phyloP scores from a whole-genome alignment of 176 grass and related monocot genomes.

The Oryza glaberrima region DNA sequence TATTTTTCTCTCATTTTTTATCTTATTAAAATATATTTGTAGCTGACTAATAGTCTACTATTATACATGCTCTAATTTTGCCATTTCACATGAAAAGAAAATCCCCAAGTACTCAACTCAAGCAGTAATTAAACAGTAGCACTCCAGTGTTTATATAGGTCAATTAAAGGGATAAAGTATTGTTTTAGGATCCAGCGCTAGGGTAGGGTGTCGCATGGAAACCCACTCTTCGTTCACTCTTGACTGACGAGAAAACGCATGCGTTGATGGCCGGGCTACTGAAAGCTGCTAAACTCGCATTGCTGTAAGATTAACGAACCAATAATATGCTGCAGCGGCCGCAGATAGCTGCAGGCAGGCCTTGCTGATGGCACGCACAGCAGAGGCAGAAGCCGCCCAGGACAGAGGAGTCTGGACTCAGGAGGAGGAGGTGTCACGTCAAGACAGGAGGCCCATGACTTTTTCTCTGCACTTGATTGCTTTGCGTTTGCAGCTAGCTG shows the following conservation, averaged over 20 bases:
- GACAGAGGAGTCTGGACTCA: background rate
- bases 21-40: too few species aligned
- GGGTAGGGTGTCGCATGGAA: background rate
- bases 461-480: background rate
- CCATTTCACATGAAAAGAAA: too few species aligned
- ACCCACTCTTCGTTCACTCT: background rate
- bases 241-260: background rate
- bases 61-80: too few species aligned
- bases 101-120: too few species aligned
- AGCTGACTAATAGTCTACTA: too few species aligned
- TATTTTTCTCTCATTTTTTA: too few species aligned
- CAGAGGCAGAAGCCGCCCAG: background rate
- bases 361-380: background rate
- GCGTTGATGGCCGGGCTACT: background rate
- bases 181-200: background rate
- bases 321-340: constrained; percentile 40
- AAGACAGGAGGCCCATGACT: background rate
- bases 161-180: background rate
- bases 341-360: background rate
- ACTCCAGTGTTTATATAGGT: background rate
- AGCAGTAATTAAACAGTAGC: too few species aligned
- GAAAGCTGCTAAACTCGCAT: constrained; percentile 47
- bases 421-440: constrained; percentile 40
- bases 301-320: constrained; percentile 58
- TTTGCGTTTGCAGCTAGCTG: background rate